Base-by-base conservation (phyloP, 2,329 filamentous ascomycete genomes). In the Samsoniella hepiali region DNA sequence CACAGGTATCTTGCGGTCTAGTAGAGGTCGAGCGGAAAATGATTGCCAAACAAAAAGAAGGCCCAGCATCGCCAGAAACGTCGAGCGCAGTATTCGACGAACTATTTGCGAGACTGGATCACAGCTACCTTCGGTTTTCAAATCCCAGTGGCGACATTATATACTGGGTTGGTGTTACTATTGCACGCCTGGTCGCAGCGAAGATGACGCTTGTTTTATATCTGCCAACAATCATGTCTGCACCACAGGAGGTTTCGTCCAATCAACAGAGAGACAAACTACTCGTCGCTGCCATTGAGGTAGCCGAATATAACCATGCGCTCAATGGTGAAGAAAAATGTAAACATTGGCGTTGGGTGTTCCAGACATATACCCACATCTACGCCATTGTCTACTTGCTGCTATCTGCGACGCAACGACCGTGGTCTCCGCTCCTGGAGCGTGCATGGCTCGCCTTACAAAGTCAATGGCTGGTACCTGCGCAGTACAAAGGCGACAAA, bases 281-380 rank as follows among this genome's bases (percentile, higher is more conserved):
- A 0, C 78, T 85, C 3, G 74, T 80, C 49, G 76, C 82, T 0
- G 81, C 80, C 2, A 79, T 84, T 22, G 83, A 85, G 65, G 76
- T 85, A 1, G 82, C 83, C 49, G 83, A 86, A 68, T 84, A 84
- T 67, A 84, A 80, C 64, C 79, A 83, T 65, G 75, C 79, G 1
- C 71, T 87, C n/a, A 84, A 82, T 58, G 73, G 77, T 3, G 82
- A 86, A 62, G 72, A 75, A 2, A 75, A 73, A 17, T 79, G 77
- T 60, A 77, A 77, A 10, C 80, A 81, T 54, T 86, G 82, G 79
- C 81, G 82, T 22, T 87, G 84, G 84, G 73, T 85, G 6, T 86
- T 84, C 70, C 81, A 85, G 67, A 84, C 82, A 0, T 86, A 85
- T 69, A 83, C 80, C 0, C 83, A 86, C 64, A 87, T 84, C 82